Base-by-base conservation (phyloP, 331 rosid genomes). In the Saraca asoca region DNA sequence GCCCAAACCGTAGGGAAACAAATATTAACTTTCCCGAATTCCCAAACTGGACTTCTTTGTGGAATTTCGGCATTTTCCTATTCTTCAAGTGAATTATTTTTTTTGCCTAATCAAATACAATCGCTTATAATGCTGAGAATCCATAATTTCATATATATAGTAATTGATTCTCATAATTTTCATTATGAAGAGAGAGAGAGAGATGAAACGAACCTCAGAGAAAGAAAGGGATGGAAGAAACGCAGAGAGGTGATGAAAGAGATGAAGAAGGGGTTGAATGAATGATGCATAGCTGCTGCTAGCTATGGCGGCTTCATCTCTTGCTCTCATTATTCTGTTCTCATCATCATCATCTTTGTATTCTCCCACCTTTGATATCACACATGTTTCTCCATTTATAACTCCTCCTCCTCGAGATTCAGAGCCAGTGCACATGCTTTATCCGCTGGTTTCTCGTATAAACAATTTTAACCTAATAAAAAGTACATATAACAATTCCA, bases 381-480 rank as follows among this genome's bases (percentile, higher is more conserved):
- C 70, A 38, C 42, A 38, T 39, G 11, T 24, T 7, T 39, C 43
- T 31, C 64, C 84, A 83, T 83, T 85, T 86, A 81, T 83, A 83
- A 75, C 62, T 67, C 83, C 31, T 24, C 31, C 31, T 24, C 31
- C 91, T 87, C 87, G 90, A 86, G 92, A 80, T 80, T 88, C 88
- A 83, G 85, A 50, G 64, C 88, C 79, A 13, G 83, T 73, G 90
- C 90, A 91, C 96, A 88, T 91, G 85, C 35, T 73, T 71, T 75
- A 50, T 55, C 65, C 60, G 18, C 58, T 24, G 43, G 11, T 68
- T 24, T 49, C 39, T 66, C 18, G 45, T 51, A 13, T 31, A 56
- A 14, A 16, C 6, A 48, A 49, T 43, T 5, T 9, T 15, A 38
- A 12, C 33, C 5, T 13, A 9, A 62, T 9, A 24, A 52, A 58